phyloP scores from a whole-genome alignment of 768 basidiomycete species.

The Agaricus sinodeliciosus region DNA sequence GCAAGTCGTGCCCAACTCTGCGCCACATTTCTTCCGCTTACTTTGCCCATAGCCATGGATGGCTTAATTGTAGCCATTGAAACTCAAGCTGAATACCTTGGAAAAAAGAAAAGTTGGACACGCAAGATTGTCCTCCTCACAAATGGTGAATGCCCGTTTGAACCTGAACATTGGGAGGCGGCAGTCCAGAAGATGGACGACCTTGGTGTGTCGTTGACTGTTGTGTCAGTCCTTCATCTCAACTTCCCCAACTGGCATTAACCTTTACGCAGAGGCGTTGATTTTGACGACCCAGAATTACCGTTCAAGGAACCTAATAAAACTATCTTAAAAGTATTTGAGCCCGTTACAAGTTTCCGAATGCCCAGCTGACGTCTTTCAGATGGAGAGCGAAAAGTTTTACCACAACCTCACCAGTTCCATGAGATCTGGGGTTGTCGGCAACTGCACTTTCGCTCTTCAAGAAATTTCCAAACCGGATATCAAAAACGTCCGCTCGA shows the following conservation, averaged over 20 bases:
- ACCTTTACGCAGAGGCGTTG: conserved; percentile 58
- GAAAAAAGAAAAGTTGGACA: conserved; percentile 75
- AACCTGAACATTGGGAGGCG: conserved; percentile 69
- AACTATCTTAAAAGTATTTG: conserved; percentile 59
- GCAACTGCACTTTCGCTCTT: conserved; percentile 62
- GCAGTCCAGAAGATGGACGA: conserved; percentile 60
- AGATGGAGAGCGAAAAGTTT: conserved; percentile 73
- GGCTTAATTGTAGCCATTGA: conserved; percentile 84
- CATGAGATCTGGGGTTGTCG: conserved; percentile 46
- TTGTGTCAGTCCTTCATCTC: conserved; percentile 49
- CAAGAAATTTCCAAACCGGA: conserved; percentile 56
- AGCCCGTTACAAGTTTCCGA: conserved; percentile 37
- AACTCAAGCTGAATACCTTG: conserved; percentile 63
- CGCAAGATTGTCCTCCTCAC: conserved; percentile 81
- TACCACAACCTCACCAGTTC: conserved; percentile 40
- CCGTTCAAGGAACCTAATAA: conserved; percentile 65
- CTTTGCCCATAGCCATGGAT: conserved; percentile 57
- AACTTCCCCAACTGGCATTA: conserved; percentile 1
- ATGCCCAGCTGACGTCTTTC: conserved; percentile 21
- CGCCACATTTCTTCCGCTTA: background rate
- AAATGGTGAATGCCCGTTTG: conserved; percentile 73
- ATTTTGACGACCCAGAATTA: conserved; percentile 74
- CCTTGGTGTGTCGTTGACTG: conserved; percentile 49
- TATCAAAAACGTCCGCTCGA: conserved; percentile 61
- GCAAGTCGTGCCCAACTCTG: conserved; percentile 32